Conservation (phyloP, 1,139 yeast genomes). For the Geotrichum aggregatum region DNA sequence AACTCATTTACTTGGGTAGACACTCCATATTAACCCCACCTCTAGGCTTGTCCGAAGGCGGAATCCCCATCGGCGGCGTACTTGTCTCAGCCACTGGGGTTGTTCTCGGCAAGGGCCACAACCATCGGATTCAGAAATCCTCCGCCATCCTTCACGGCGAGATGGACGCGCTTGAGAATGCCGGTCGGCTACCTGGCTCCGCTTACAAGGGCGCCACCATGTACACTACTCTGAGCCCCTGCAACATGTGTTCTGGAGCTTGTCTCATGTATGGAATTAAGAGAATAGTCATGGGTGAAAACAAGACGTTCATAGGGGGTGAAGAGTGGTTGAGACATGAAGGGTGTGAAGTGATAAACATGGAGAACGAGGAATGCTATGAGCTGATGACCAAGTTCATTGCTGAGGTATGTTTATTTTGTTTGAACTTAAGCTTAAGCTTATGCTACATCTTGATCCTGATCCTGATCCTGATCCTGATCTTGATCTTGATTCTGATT, state of each 20-base stretch:
- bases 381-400: constrained; percentile 73
- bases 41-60: constrained; percentile 70
- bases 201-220: constrained; percentile 52
- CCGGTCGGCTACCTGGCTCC: constrained; percentile 77
- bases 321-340: constrained; percentile 63
- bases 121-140: constrained; percentile 76
- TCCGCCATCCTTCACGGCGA: constrained; percentile 84
- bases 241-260: constrained; percentile 94
- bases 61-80: constrained; percentile 83
- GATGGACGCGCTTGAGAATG: constrained; percentile 79
- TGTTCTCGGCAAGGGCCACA: constrained; percentile 82
- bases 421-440: not conserved
- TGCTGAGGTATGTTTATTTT: constrained; percentile 42
- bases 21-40: not conserved
- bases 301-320: constrained; percentile 69
- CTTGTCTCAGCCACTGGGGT: constrained; percentile 71
- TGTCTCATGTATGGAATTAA: constrained; percentile 81
- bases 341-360: constrained; percentile 72
- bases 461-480: no score
- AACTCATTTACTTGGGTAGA: no score
- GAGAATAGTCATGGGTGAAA: constrained; percentile 85
- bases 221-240: constrained; percentile 90
- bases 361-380: constrained; percentile 64
- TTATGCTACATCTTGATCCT: not conserved
- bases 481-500: no score